Conservation (phyloP, 257 asterid species). For the Penstemon eatonii region DNA sequence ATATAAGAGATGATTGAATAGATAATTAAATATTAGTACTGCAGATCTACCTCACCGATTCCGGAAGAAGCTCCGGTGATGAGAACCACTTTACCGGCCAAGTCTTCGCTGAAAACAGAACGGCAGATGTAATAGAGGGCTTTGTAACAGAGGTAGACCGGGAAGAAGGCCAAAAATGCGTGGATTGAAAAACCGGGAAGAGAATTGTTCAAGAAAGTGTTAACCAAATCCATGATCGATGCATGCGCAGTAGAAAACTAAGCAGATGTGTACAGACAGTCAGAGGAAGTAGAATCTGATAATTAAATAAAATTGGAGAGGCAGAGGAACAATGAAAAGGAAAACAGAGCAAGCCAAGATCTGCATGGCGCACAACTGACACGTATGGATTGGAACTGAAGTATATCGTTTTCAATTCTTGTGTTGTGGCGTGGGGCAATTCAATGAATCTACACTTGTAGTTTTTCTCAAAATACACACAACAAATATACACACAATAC, state of each 20-base stretch:
- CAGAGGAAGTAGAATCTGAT: too few relatives aligned
- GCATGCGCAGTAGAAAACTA: background rate
- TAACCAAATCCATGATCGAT: constrained; percentile 39
- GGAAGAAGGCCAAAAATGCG: constrained; percentile 38
- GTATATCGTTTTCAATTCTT: constrained; percentile 19
- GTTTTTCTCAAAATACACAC: too few relatives aligned
- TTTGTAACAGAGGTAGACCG: constrained; percentile 45
- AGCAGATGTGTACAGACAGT: too few relatives aligned
- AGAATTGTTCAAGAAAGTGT: constrained; percentile 39
- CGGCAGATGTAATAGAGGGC: constrained; percentile 32
- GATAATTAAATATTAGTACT: background rate
- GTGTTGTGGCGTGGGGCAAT: background rate
- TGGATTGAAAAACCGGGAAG: constrained; percentile 41
- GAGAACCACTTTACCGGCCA: constrained; percentile 67
- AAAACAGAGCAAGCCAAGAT: background rate
- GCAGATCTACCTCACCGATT: constrained; percentile 61
- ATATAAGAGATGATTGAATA: background rate
- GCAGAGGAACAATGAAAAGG: too few relatives aligned
- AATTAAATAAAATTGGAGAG: background rate
- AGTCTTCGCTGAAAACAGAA: constrained; percentile 46
- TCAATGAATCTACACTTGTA: too few relatives aligned
- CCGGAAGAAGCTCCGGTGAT: constrained; percentile 83
- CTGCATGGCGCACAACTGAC: constrained; percentile 36
- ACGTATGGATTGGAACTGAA: constrained; percentile 29
- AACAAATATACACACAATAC: too few relatives aligned